A percentile compares a stretch with the other conserved stretches of the same genome.
These are phyloP conservation scores for Xerocomus potaroensis DNA, from an alignment of 768 basidiomycete genomes.

Conservation along the genomic window DNA sequence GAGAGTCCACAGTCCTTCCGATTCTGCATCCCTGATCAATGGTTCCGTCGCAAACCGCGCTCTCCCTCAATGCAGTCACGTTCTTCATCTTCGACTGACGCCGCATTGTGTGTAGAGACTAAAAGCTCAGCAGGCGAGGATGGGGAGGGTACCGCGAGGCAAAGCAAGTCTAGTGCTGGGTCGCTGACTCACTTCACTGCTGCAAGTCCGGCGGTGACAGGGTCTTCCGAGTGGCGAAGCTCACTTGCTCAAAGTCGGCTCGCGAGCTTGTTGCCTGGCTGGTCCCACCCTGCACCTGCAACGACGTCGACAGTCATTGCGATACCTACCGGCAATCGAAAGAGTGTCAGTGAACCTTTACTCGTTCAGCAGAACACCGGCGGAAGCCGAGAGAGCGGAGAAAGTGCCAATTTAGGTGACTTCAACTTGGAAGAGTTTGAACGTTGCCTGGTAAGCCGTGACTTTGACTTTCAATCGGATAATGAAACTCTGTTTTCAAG, in stretches of 20 bases:
- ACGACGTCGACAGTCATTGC: constrained; percentile 29
- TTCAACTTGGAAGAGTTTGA: constrained; percentile 52
- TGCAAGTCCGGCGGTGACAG: constrained; percentile 20
- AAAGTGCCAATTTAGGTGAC: constrained; percentile 31
- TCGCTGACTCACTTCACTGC: constrained; percentile 17
- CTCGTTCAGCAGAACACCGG: constrained; percentile 47
- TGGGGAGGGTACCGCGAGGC: constrained; percentile 62
- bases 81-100: constrained; percentile 53
- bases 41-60: constrained; percentile 68
- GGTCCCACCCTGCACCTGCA: constrained; percentile 49
- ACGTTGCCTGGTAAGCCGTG: constrained; percentile 57
- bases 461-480: neutral
- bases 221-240: constrained; percentile 46
- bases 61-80: constrained; percentile 44
- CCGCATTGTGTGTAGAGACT: neutral
- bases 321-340: constrained; percentile 39
- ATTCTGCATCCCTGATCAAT: constrained; percentile 74
- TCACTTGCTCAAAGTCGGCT: constrained; percentile 56
- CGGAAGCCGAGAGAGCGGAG: constrained; percentile 24
- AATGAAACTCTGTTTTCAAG: constrained; percentile 35
- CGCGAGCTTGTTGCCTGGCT: constrained; percentile 63
- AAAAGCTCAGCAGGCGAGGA: constrained; percentile 34
- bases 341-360: constrained; percentile 70
- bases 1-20: constrained; percentile 35
- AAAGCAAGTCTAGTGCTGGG: constrained; percentile 30